A percentile compares a stretch with the other conserved stretches of the same genome.
phyloP scores from a whole-genome alignment of 1,284 basidiomycete species.

The Austroboletus niveus region DNA sequence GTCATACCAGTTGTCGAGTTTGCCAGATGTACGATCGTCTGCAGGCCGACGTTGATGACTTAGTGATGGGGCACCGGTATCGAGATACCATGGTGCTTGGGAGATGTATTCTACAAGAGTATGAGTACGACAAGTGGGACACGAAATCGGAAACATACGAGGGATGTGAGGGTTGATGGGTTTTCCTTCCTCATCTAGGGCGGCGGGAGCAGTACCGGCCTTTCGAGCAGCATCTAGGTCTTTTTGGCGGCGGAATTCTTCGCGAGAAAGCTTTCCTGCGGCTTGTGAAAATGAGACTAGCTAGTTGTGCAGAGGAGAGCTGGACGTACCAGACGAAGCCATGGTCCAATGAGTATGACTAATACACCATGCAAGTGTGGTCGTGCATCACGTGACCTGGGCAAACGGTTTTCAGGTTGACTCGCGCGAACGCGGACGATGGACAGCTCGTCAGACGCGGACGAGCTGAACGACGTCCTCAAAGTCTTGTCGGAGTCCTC shows the following conservation, averaged over 20 bases:
- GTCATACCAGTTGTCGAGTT: conserved; percentile 91
- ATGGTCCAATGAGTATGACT: conserved; percentile 24
- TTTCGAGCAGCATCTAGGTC: conserved; percentile 96
- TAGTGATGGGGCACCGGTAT: conserved; percentile 87
- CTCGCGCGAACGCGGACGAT: too few species aligned
- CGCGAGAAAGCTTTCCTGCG: conserved; percentile 83
- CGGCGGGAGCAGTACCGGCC: conserved; percentile 95
- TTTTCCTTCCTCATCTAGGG: conserved; percentile 90
- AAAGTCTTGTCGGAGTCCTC: conserved; percentile 1
- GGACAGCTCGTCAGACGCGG: not conserved
- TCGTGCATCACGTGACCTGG: not conserved
- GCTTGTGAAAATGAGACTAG: conserved; percentile 29
- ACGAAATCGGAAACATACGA: conserved; percentile 49
- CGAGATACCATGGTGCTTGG: conserved; percentile 98
- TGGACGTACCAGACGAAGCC: conserved; percentile 46
- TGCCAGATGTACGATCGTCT: conserved; percentile 61
- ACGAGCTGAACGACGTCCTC: conserved; percentile 12
- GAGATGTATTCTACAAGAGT: conserved; percentile 75
- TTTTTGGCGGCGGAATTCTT: conserved; percentile 92
- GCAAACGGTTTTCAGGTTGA: not conserved
- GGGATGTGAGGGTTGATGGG: conserved; percentile 99
- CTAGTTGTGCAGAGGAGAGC: not conserved
- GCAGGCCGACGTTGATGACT: conserved; percentile 89
- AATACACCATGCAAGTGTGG: not conserved
- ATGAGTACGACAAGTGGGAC: conserved; percentile 1